Evolutionary conservation across 768 basidiomycete genomes (phyloP).

Genomic region (Lactarius pseudohatsudake): DNA sequence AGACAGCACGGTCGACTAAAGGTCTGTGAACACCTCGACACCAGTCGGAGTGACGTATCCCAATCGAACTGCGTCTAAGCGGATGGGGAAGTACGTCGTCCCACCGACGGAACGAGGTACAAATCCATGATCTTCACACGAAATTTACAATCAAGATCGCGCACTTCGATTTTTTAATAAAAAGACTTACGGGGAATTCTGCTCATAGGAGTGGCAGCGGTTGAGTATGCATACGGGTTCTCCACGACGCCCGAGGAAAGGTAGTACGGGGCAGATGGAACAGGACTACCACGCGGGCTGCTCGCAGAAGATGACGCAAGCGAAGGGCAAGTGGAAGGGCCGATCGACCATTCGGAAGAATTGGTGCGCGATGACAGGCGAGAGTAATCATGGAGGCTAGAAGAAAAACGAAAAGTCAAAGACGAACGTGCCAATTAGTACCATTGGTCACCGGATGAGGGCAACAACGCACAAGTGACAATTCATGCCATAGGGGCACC

Average conservation of each 20-base stretch:
- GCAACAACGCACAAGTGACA: slow-evolving; percentile 19
- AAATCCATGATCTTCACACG: background rate
- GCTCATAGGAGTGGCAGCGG: background rate
- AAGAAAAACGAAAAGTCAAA: background rate
- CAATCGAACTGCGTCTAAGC: slow-evolving; percentile 1
- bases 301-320: slow-evolving; percentile 9
- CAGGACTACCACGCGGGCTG: slow-evolving; percentile 19
- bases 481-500: slow-evolving; percentile 19
- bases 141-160: background rate
- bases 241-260: background rate
- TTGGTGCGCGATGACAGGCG: background rate
- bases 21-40: slow-evolving; percentile 13
- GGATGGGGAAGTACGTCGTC: slow-evolving; percentile 25
- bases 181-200: slow-evolving; percentile 10
- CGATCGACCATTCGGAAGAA: background rate
- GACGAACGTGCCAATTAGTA: background rate
- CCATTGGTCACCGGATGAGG: background rate
- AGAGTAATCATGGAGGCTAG: slow-evolving; percentile 17
- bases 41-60: slow-evolving; percentile 22
- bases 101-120: slow-evolving; percentile 17
- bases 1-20: background rate
- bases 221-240: background rate
- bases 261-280: background rate
- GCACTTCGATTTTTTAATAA: too few species aligned
- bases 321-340: background rate